Base-by-base conservation (phyloP, 352 stramenopile species). In the Globisporangium irregulare region DNA sequence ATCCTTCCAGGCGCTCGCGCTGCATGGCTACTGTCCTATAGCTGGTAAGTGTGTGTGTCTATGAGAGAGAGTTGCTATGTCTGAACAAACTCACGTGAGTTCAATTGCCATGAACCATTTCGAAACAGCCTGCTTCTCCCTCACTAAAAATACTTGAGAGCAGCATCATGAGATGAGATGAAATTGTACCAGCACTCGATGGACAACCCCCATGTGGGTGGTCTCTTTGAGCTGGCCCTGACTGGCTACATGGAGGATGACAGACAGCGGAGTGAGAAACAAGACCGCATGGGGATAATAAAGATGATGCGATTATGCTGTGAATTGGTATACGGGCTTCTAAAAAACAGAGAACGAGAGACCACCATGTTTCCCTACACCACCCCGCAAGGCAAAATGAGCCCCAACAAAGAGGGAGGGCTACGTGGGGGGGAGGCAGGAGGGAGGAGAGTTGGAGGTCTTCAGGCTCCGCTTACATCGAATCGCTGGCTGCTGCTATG, bases 1-100 rank as follows among this genome's bases (percentile, higher is more conserved):
- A 92, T 82, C 83, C 80, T 71, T 92, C 85, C 55, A 93, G 62
- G 1, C 83, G 77, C 43, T 88, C 76, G 46, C 75, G 80, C 73
- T 93, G 83, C 85, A 93, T 92, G 41, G 4, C 41, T 20, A n/a
- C 41, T n/a, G 29, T 32, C 29, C 29, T 32, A 48, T 43, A 46
- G 38, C 38, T 46, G 15, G 4, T 18, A n/a, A 50, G 14, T 50
- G n/a, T 58, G n/a, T 32, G 51, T 8, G n/a, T 7, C 29, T 32
- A 32, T 32, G 48, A 55, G 41, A 10, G 41, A 22, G 15, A 50
- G 41, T 50, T 20, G 18, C 7, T n/a, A 10, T 22, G 41, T 50
- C 15, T 50, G 41, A 20, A 22, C 18, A 50, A 50, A 20, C 41
- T 50, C 15, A 2, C 18, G 41, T 20, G 41, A 50, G 41, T 22